phyloP scores from a whole-genome alignment of 371 early-diverging fungal genomes.

The Funneliformis caledonium region DNA sequence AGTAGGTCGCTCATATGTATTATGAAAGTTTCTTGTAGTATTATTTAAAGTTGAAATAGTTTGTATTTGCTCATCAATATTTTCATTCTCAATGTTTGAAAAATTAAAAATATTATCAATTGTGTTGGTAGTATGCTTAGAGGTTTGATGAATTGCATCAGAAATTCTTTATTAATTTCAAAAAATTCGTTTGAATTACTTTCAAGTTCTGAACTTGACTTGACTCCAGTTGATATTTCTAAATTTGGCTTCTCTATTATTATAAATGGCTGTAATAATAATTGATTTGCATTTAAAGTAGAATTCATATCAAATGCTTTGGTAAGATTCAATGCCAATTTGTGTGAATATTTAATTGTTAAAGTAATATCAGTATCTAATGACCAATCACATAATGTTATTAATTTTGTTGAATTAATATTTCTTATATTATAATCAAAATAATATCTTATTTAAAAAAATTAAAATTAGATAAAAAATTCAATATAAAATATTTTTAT shows the following conservation, averaged over 20 bases:
- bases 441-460: background rate
- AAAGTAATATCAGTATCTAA: background rate
- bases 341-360: too few relatives aligned
- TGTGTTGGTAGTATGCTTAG: too few relatives aligned
- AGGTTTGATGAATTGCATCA: background rate
- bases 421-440: background rate
- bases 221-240: background rate
- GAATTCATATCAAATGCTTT: background rate
- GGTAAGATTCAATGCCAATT: background rate
- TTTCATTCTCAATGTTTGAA: too few relatives aligned
- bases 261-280: background rate
- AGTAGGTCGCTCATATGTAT: too few relatives aligned
- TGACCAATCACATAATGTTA: background rate
- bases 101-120: too few relatives aligned
- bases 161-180: too few relatives aligned
- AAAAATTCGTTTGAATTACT: too few relatives aligned
- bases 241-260: background rate
- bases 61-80: background rate
- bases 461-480: background rate
- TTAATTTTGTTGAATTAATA: background rate
- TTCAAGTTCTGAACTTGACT: too few relatives aligned
- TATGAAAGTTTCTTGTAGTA: too few relatives aligned
- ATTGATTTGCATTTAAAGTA: background rate
- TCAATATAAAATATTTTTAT: background rate
- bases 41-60: too few relatives aligned